phyloP scores from a whole-genome alignment of 2,329 filamentous ascomycete species.

The Sphaerostilbella broomeana region DNA sequence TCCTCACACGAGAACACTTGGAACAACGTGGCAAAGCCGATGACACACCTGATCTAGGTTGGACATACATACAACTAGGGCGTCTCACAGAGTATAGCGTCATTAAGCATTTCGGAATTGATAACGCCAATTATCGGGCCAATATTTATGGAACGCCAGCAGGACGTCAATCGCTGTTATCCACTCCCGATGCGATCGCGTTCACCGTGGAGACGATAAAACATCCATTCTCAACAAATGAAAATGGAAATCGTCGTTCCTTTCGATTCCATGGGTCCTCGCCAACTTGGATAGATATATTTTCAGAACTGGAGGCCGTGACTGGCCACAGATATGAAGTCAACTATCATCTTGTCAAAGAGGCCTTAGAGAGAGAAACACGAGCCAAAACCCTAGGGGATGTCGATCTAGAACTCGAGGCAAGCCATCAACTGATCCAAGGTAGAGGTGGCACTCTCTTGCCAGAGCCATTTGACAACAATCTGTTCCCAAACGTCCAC shows the following conservation, averaged over 20 bases:
- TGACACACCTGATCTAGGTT: constrained; percentile 4
- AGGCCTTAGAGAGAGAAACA: neutral
- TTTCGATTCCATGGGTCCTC: constrained; percentile 3
- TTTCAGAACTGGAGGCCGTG: neutral
- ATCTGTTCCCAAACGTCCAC: constrained; percentile 2
- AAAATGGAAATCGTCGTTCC: neutral
- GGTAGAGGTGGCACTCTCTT: constrained; percentile 3
- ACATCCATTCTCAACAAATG: neutral
- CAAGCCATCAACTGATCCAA: constrained; percentile 6
- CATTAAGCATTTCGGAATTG: constrained; percentile 5
- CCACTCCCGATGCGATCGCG: neutral
- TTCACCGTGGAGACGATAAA: neutral
- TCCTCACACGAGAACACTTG: constrained; percentile 2
- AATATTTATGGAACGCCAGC: constrained; percentile 1
- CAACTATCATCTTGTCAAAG: constrained; percentile 1
- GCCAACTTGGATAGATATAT: constrained; percentile 1
- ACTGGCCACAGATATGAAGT: neutral
- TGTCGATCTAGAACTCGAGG: neutral
- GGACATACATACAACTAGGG: constrained; percentile 5
- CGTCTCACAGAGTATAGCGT: constrained; percentile 4
- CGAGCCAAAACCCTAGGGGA: neutral
- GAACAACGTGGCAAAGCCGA: neutral
- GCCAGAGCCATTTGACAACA: constrained; percentile 1
- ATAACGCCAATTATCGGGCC: neutral
- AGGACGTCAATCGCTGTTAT: constrained; percentile 1